phyloP scores from a whole-genome alignment of 805 yeast genomes.

The Ogataea haglerorum region DNA sequence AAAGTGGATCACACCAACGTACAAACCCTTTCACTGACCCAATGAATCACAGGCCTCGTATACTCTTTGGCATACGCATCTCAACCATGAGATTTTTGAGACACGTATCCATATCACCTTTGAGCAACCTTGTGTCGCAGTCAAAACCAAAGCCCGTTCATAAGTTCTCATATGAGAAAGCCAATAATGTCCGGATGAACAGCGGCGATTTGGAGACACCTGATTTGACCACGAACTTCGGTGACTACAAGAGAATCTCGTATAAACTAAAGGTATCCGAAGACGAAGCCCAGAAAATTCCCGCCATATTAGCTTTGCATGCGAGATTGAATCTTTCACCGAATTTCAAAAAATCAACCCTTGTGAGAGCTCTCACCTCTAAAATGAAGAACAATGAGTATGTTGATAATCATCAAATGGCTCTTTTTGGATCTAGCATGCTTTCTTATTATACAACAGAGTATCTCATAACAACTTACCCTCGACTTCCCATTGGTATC shows the following conservation, averaged over 20 bases:
- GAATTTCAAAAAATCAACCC: constrained; percentile 54
- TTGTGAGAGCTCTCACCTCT: constrained; percentile 80
- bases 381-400: constrained; percentile 36
- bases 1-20: background rate
- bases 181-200: constrained; percentile 21
- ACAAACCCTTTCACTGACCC: background rate
- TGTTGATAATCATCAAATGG: constrained; percentile 74
- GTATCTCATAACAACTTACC: constrained; percentile 69
- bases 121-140: constrained; percentile 7
- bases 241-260: constrained; percentile 29
- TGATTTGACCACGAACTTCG: constrained; percentile 30
- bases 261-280: constrained; percentile 38
- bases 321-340: constrained; percentile 66
- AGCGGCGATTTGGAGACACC: constrained; percentile 17
- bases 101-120: constrained; percentile 13
- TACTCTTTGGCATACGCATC: background rate
- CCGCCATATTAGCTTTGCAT: constrained; percentile 76
- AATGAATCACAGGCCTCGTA: constrained; percentile 1
- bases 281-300: constrained; percentile 54
- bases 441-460: constrained; percentile 75
- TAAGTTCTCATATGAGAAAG: constrained; percentile 30
- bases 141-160: constrained; percentile 15
- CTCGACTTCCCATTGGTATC: constrained; percentile 82
- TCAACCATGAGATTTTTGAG: constrained; percentile 1
- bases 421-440: constrained; percentile 77